Base-by-base conservation (phyloP, 2,329 filamentous ascomycete genomes). In the Thermothelomyces thermophilus region DNA sequence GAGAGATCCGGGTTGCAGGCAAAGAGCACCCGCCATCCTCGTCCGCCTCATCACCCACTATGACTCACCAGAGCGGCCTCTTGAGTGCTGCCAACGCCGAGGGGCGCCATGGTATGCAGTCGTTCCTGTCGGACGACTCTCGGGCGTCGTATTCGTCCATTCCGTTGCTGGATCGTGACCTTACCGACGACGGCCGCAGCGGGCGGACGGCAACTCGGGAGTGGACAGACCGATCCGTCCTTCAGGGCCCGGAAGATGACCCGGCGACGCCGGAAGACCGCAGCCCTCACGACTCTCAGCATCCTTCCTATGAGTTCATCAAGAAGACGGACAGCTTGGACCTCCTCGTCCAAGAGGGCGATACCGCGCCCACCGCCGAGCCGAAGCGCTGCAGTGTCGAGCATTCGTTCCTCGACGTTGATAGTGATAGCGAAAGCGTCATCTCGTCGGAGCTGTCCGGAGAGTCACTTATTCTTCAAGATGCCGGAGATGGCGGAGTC, bases 61-160 rank as follows among this genome's bases (percentile, higher is more conserved):
- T 52, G n/a, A 50, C 49, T 10, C 37, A 51, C n/a, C 41, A 53
- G 11, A 54, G 47, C 35, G 58, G 50, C 17, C 37, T 61, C 2
- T 37, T 62, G 33, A 46, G 56, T 16, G 42, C 58, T 8, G 40
- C 54, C 14, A 31, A 36, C 10, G 49, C 16, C 7, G 50, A 48
- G 16, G 43, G 39, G 34, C 50, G 40, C 58, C 59, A 56, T 4
- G 69, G 68, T 2, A 65, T 67, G 2, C 67, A 63, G 34, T 79
- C 77, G 0, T 74, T 78, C 57, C 55, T 79, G 3, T 79, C 79
- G 1, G 76, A 80, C 13, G 79, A 77, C 49, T 90, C 87, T 0
- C 76, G 80, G 24, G 82, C 84, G 43, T 91, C 87, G 0, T 90
- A 89, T 63, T 84, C 80, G 34, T 90, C 87, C 0, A 82, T 84